phyloP scores from a whole-genome alignment of 768 basidiomycete genomes.

The Kwoniella mangroviensis region DNA sequence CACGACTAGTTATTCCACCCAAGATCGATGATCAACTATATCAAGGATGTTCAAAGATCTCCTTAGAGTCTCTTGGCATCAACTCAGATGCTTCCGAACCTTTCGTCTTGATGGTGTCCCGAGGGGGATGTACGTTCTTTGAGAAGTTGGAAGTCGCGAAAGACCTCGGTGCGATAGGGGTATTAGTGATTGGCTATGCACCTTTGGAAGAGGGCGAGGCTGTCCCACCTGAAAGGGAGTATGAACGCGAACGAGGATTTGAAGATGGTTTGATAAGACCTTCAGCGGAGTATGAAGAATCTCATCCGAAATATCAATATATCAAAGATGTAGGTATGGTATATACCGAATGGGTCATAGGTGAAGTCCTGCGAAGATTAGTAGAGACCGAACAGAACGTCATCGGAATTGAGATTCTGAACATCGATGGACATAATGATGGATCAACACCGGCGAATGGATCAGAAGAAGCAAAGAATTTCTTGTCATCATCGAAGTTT shows the following conservation, averaged over 20 bases:
- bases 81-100: neutral
- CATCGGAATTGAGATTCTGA: conserved; percentile 16
- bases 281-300: conserved; percentile 37
- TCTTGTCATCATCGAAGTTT: too few relatives aligned
- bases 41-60: conserved; percentile 8
- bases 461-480: neutral
- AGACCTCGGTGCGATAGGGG: conserved; percentile 73
- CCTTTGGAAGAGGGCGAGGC: conserved; percentile 1
- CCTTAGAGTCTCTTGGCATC: conserved; percentile 7
- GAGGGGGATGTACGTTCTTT: conserved; percentile 87
- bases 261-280: conserved; percentile 46
- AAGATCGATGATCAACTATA: conserved; percentile 1
- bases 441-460: neutral
- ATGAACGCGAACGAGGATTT: neutral
- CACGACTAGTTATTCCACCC: conserved; percentile 15
- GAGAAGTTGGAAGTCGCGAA: conserved; percentile 76
- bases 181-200: conserved; percentile 67
- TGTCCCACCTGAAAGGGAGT: neutral
- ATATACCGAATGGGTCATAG: conserved; percentile 41
- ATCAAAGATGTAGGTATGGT: conserved; percentile 42
- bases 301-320: conserved; percentile 7
- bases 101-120: conserved; percentile 65
- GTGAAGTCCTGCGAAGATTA: conserved; percentile 22
- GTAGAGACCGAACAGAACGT: conserved; percentile 17
- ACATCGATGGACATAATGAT: conserved; percentile 22